Evolutionary conservation across 306 rosid species (phyloP), one percentile per base, ranked within the genome.

Genomic region (Sophora flavescens): DNA sequence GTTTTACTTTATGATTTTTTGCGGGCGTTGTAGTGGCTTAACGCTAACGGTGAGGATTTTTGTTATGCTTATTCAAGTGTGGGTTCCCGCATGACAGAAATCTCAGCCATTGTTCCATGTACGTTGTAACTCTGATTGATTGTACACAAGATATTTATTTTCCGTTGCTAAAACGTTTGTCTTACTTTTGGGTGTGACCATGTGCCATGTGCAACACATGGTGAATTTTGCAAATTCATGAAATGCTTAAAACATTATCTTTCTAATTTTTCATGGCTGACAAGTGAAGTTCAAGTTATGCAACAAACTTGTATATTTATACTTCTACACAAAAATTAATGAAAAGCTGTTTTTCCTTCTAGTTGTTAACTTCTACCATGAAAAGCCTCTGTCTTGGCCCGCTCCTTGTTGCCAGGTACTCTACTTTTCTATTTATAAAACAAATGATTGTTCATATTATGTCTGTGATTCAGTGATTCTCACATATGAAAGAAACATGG

Each of bases 391-490:
- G 50, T 60, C 42, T 68, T 48, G 42, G 57, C 9, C 70, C 75
- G 8, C 47, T 72, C 33, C 72, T 64, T 68, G 48, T 51, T 45
- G 38, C 45, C 53, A 81, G 90, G 90, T 87, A 63, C 26, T 38
- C 8, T 51, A 13, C 57, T 6, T 59, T 76, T 51, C 47, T 0
- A 57, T 38, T 58, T 17, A 22, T 26, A 11, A 57, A 74, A 32
- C 30, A 52, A 54, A 22, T 68, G 28, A 11, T 59, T 78, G 44
- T 68, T 57, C 74, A 54, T 66, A 32, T 66, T 66, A 32, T 66
- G 3, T 28, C 18, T 59, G 11, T 48, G 17, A 44, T 57, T 77
- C 35, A 67, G 8, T 58, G 15, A 47, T 59, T 77, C 50, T 78
- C 39, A 8, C 8, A 32, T 16, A 58, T 58, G 69, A 68, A 77